phyloP scores from a whole-genome alignment of 2,329 filamentous ascomycete genomes.

The Atkinsonella hypoxylon region DNA sequence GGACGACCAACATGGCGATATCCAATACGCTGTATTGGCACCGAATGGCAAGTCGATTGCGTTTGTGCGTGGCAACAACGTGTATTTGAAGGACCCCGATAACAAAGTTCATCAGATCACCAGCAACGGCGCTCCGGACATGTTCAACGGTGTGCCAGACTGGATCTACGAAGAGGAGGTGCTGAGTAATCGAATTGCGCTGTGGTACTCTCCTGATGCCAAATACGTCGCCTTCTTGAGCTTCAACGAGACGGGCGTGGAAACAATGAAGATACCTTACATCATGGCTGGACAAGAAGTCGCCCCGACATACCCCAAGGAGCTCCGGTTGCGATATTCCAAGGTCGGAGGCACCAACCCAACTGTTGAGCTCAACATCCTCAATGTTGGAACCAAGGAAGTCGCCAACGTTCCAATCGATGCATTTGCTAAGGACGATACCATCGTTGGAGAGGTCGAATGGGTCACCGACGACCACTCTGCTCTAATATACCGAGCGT shows the following conservation, averaged over 20 bases:
- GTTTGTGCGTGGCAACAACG: constrained; percentile 55
- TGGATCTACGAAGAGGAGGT: constrained; percentile 70
- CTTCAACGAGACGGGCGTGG: constrained; percentile 68
- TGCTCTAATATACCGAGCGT: constrained; percentile 52
- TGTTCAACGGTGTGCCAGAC: constrained; percentile 43
- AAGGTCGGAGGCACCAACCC: constrained; percentile 59
- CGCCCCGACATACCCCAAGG: constrained; percentile 48
- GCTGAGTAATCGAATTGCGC: constrained; percentile 61
- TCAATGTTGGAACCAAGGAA: constrained; percentile 37
- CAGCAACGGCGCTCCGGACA: constrained; percentile 44
- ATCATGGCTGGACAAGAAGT: constrained; percentile 48
- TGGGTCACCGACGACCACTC: constrained; percentile 53
- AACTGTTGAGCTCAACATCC: constrained; percentile 46
- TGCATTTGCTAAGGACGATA: constrained; percentile 46
- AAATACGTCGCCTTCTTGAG: constrained; percentile 79
- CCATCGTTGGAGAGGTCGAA: constrained; percentile 54
- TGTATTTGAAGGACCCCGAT: constrained; percentile 40
- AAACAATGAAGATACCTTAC: constrained; percentile 53
- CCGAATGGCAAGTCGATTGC: constrained; percentile 47
- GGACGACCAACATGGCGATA: constrained; percentile 47
- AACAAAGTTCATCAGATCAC: constrained; percentile 46
- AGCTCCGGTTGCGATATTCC: constrained; percentile 54
- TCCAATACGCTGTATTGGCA: constrained; percentile 54
- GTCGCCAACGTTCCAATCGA: constrained; percentile 36
- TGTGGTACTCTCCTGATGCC: constrained; percentile 88